Conservation (phyloP, 441 rosid genomes). For the Iberis amara region DNA sequence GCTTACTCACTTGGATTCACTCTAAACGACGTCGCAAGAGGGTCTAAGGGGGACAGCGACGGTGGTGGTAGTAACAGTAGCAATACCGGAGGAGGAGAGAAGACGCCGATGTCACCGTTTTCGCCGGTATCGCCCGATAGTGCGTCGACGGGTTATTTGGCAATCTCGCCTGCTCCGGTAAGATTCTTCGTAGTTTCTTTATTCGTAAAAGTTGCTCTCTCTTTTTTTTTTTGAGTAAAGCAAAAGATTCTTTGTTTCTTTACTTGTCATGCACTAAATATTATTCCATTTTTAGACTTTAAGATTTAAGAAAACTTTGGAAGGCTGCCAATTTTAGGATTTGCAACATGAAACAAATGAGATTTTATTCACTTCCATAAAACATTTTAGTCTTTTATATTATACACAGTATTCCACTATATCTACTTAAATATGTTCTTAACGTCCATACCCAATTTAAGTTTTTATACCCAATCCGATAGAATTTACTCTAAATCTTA, state of each 20-base stretch:
- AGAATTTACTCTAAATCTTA: too few relatives aligned
- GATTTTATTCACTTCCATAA: neutral
- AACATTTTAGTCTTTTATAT: too few relatives aligned
- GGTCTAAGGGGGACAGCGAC: slow-evolving; percentile 13
- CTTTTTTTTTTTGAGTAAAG: slow-evolving; percentile 7
- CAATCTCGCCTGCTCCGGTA: slow-evolving; percentile 58
- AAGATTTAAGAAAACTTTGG: neutral
- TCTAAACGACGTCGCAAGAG: slow-evolving; percentile 22
- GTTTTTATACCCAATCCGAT: too few relatives aligned
- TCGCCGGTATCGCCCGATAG: slow-evolving; percentile 31
- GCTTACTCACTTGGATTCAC: slow-evolving; percentile 53
- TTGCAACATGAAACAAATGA: neutral
- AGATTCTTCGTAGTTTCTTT: slow-evolving; percentile 18
- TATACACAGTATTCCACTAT: too few relatives aligned
- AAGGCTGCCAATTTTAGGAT: neutral
- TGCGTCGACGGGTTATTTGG: slow-evolving; percentile 62
- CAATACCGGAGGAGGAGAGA: slow-evolving; percentile 2
- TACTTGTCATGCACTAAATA: slow-evolving; percentile 8
- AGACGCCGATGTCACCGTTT: slow-evolving; percentile 15
- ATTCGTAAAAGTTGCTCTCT: slow-evolving; percentile 15
- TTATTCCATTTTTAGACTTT: neutral
- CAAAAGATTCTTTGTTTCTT: slow-evolving; percentile 9
- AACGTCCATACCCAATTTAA: too few relatives aligned
- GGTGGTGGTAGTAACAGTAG: slow-evolving; percentile 5
- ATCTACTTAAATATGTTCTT: too few relatives aligned